Evolutionary conservation across 1,284 basidiomycete species (phyloP).

Genomic region (Moesziomyces sp.): DNA sequence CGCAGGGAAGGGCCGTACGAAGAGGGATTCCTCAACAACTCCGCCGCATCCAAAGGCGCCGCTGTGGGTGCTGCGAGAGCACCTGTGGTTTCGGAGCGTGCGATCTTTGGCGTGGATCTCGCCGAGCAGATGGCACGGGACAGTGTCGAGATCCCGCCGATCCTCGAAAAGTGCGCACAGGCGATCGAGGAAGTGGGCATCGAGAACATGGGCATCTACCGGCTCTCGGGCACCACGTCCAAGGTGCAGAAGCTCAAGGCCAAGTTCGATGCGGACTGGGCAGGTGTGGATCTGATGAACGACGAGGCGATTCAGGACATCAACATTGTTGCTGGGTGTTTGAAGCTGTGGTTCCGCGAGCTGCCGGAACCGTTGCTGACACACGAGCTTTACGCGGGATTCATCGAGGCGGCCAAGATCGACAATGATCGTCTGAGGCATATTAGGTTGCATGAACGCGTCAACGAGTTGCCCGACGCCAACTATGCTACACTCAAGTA

Average conservation of each 20-base stretch:
- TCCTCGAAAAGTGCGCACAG: slow-evolving; percentile 88
- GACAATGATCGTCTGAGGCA: slow-evolving; percentile 75
- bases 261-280: slow-evolving; percentile 75
- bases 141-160: slow-evolving; percentile 84
- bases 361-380: slow-evolving; percentile 94
- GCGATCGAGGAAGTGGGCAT: slow-evolving; percentile 84
- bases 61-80: neutral
- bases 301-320: slow-evolving; percentile 77
- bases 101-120: slow-evolving; percentile 85
- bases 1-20: slow-evolving; percentile 68
- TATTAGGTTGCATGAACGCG: slow-evolving; percentile 92
- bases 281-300: slow-evolving; percentile 57
- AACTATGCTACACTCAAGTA: slow-evolving; percentile 98
- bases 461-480: slow-evolving; percentile 96
- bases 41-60: slow-evolving; percentile 10
- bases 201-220: slow-evolving; percentile 87
- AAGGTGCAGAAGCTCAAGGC: slow-evolving; percentile 86
- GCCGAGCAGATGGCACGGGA: slow-evolving; percentile 91
- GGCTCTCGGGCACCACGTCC: slow-evolving; percentile 89
- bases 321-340: slow-evolving; percentile 90
- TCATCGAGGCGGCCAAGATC: slow-evolving; percentile 94
- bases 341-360: slow-evolving; percentile 97
- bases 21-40: slow-evolving; percentile 63
- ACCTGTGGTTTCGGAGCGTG: slow-evolving; percentile 68
- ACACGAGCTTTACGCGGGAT: slow-evolving; percentile 82